phyloP scores from a whole-genome alignment of 306 rosid species.

The Clitoria ternatea region DNA sequence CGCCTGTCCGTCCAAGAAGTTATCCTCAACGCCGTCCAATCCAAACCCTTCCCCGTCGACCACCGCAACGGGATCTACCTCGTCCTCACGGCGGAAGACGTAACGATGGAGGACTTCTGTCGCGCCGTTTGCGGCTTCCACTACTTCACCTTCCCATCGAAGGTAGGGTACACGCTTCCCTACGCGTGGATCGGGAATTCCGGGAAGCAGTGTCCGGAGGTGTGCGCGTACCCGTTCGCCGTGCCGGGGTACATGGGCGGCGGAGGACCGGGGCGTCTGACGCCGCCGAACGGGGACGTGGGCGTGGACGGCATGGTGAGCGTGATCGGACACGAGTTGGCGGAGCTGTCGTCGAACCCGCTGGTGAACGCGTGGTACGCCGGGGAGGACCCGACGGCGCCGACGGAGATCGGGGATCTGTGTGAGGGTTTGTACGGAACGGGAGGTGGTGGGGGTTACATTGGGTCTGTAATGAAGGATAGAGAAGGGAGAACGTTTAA shows the following conservation, averaged over 20 bases:
- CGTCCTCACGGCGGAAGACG: conserved; percentile 59
- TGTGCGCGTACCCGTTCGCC: conserved; percentile 90
- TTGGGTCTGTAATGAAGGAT: conserved; percentile 77
- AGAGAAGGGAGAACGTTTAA: conserved; percentile 58
- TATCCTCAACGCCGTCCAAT: conserved; percentile 57
- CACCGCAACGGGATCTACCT: conserved; percentile 81
- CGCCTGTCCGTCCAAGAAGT: conserved; percentile 74
- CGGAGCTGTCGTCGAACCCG: conserved; percentile 44
- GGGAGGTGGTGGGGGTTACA: conserved; percentile 92
- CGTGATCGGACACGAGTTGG: conserved; percentile 40
- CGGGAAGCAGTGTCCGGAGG: conserved; percentile 85
- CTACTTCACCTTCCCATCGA: conserved; percentile 86
- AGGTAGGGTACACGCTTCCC: conserved; percentile 81
- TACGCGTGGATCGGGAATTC: conserved; percentile 97
- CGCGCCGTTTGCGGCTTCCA: conserved; percentile 95
- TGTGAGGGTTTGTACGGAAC: conserved; percentile 89
- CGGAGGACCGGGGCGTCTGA: conserved; percentile 56
- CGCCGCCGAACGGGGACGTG: conserved; percentile 42
- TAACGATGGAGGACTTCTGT: conserved; percentile 77
- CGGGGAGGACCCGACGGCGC: conserved; percentile 94
- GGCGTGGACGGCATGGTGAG: conserved; percentile 45
- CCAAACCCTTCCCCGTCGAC: conserved; percentile 77
- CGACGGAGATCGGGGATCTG: conserved; percentile 85
- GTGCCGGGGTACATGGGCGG: conserved; percentile 77
- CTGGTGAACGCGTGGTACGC: conserved; percentile 90